phyloP scores from a whole-genome alignment of 2,329 filamentous ascomycete species.

The Xylariaceae sp. region DNA sequence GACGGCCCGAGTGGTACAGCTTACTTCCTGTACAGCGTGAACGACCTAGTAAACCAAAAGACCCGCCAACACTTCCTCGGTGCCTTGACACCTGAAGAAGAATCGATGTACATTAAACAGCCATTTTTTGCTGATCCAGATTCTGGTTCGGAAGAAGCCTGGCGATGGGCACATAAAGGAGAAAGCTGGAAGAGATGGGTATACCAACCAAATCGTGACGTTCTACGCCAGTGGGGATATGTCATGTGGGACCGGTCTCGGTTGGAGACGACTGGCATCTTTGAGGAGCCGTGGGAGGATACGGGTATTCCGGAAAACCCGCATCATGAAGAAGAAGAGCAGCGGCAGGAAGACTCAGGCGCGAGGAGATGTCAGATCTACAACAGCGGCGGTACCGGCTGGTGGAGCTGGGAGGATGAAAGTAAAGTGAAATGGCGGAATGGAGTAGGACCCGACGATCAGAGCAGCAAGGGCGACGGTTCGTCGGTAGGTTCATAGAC shows the following conservation, averaged over 20 bases:
- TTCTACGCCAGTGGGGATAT: conserved; percentile 9
- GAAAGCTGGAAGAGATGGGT: neutral
- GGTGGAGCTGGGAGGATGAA: too few relatives aligned
- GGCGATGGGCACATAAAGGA: neutral
- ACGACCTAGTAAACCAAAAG: neutral
- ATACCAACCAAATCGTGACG: neutral
- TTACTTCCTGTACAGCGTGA: neutral
- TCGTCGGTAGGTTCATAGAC: too few relatives aligned
- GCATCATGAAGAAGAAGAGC: too few relatives aligned
- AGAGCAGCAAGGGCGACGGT: too few relatives aligned
- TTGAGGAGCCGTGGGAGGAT: neutral
- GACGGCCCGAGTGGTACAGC: fast-evolving
- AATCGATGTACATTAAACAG: neutral
- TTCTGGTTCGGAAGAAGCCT: neutral
- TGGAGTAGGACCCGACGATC: too few relatives aligned
- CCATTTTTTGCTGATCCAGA: conserved; percentile 2
- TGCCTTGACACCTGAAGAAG: neutral
- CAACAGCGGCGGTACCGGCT: too few relatives aligned
- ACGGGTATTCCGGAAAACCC: too few relatives aligned
- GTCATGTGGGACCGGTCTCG: conserved; percentile 12
- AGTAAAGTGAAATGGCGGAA: too few relatives aligned
- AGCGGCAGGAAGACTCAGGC: too few relatives aligned
- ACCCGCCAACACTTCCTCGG: neutral
- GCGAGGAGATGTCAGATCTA: too few relatives aligned
- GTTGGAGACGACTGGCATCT: neutral